phyloP scores from a whole-genome alignment of 2,329 filamentous ascomycete species.

The Davidsoniella neocaledoniae region DNA sequence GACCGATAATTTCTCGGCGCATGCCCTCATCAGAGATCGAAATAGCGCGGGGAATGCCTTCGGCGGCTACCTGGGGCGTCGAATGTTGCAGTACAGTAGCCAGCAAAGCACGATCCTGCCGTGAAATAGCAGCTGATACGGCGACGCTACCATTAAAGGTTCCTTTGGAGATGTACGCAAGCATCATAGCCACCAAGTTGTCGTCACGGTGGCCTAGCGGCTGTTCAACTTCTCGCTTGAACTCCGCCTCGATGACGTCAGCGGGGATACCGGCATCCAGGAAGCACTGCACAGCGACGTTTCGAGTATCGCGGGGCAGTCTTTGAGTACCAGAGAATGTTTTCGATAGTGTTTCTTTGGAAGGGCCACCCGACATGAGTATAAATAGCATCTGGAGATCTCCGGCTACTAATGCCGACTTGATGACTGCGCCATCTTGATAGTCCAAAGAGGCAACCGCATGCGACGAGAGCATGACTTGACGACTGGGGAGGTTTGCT shows the following conservation, averaged over 20 bases:
- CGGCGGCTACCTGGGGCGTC: constrained; percentile 29
- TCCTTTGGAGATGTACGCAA: constrained; percentile 35
- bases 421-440: constrained; percentile 33
- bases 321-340: constrained; percentile 32
- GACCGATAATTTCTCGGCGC: constrained; percentile 29
- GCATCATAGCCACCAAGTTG: constrained; percentile 33
- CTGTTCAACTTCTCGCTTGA: constrained; percentile 36
- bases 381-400: constrained; percentile 27
- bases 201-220: constrained; percentile 30
- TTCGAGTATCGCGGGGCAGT: constrained; percentile 26
- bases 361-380: constrained; percentile 31
- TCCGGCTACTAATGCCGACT: constrained; percentile 29
- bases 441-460: constrained; percentile 35
- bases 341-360: constrained; percentile 28
- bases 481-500: constrained; percentile 8
- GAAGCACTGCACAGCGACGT: constrained; percentile 33
- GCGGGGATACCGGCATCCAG: constrained; percentile 31
- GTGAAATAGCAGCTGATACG: constrained; percentile 30
- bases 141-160: constrained; percentile 36
- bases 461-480: constrained; percentile 21
- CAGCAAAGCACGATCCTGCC: constrained; percentile 30
- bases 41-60: constrained; percentile 33
- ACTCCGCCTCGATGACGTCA: constrained; percentile 28
- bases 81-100: constrained; percentile 29
- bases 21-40: constrained; percentile 24